These are phyloP conservation scores for Neopestalotiopsis rosae DNA, from an alignment of 2,329 filamentous ascomycete genomes.

Conservation along the genomic window DNA sequence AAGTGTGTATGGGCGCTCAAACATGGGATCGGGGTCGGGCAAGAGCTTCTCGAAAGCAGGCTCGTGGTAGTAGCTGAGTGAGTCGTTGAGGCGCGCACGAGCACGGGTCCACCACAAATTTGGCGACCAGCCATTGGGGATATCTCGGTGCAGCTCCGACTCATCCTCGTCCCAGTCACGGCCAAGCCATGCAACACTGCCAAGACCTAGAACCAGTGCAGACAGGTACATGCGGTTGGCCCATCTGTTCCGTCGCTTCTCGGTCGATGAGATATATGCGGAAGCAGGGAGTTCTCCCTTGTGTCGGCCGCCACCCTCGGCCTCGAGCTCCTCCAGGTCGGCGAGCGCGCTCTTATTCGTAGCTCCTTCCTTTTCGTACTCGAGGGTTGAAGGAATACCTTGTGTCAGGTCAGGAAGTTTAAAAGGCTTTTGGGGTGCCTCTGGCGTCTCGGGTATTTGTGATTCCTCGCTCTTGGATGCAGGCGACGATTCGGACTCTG, in stretches of 20 bases:
- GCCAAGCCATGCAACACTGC: slow-evolving; percentile 76
- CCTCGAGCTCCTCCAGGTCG: slow-evolving; percentile 43
- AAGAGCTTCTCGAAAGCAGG: slow-evolving; percentile 93
- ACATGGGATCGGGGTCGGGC: slow-evolving; percentile 78
- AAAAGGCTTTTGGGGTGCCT: slow-evolving; percentile 52
- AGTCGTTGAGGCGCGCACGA: slow-evolving; percentile 74
- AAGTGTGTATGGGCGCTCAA: slow-evolving; percentile 88
- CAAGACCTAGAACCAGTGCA: slow-evolving; percentile 60
- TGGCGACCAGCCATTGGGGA: slow-evolving; percentile 80
- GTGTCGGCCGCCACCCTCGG: slow-evolving; percentile 53
- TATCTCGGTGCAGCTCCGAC: slow-evolving; percentile 68
- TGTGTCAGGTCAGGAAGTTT: slow-evolving; percentile 84
- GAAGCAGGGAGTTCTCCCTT: slow-evolving; percentile 74
- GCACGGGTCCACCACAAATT: slow-evolving; percentile 81
- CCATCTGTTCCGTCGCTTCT: slow-evolving; percentile 78
- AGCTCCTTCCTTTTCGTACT: slow-evolving; percentile 69
- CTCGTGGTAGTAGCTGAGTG: slow-evolving; percentile 92
- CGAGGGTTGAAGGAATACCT: slow-evolving; percentile 90
- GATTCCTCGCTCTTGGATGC: slow-evolving; percentile 16
- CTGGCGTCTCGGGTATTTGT: slow-evolving; percentile 27
- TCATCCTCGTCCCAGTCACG: slow-evolving; percentile 89
- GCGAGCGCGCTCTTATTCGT: slow-evolving; percentile 42
- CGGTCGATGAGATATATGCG: slow-evolving; percentile 89
- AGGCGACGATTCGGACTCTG: slow-evolving; percentile 1
- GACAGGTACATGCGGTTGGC: slow-evolving; percentile 76